Base-by-base conservation (phyloP, 305 asterid species). In the Ajuga reptans region DNA sequence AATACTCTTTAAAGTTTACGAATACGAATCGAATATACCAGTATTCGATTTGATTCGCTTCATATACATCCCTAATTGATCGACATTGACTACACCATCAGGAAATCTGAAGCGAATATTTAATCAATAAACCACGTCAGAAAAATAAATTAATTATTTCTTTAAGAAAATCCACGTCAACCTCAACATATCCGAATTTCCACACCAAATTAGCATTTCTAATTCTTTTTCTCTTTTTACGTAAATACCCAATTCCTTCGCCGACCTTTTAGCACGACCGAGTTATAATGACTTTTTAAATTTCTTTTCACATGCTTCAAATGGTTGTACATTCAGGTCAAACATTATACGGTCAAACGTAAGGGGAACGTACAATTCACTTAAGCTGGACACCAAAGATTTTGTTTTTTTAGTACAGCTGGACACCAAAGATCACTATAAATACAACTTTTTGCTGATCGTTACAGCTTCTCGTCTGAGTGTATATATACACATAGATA, bases 211-310 rank as follows among this genome's bases (percentile, higher is more conserved):
- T 34, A 42, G 43, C 47, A 57, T 14, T 33, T 3, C 12, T 21
- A 42, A 80, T 9, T 6, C 4, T n/a, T n/a, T n/a, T 5, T 9
- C 34, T 27, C 8, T n/a, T 16, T 69, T 53, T 12, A 46, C 58
- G 9, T 8, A 42, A 52, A 43, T 51, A 18, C 56, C 74, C 81
- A 66, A 57, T 53, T 59, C 6, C 73, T 60, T 66, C 34, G 74
- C 74, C 69, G 7, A 17, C 43, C 29, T 33, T 50, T 34, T 33
- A 43, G 15, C 64, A 54, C 36, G 53, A 47, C 41, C 4, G 3
- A 27, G 9, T 12, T 3, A 39, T 1, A n/a, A 37, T 12, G 24
- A 42, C 6, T 3, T 31, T 12, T 41, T 12, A n/a, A n/a, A n/a
- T n/a, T 45, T 4, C n/a, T 33, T 42, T 21, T 21, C 27, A 21